Base-by-base conservation (phyloP, 768 basidiomycete species). In the Lyophyllum semitale region DNA sequence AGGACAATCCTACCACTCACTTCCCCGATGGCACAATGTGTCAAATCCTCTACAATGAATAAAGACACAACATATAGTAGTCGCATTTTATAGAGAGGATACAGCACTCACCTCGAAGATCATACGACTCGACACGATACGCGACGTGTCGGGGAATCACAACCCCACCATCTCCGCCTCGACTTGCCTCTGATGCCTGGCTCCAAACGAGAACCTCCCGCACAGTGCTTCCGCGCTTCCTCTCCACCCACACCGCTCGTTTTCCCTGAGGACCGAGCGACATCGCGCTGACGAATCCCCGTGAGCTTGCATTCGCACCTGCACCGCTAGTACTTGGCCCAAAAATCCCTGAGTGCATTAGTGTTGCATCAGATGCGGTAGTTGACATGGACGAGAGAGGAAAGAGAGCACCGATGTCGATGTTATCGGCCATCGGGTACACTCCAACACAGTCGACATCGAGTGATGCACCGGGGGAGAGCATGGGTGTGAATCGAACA, bases 191-290 rank as follows among this genome's bases (percentile, higher is more conserved):
- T 18, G 32, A 49, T 33, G 45, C 57, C 32, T 54, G 54, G 20
- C 30, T 35, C 76, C 82, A 83, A 1, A 78, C 76, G 29, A 79
- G 70, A 1, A 84, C 71, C 37, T 79, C 73, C 30, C 80, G 63
- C n/a, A 66, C 48, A 15, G 74, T 75, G 47, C 70, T 77, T 13
- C 73, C 69, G 27, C 77, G 66, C 60, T 70, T 71, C 17, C 83
- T 73, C 65, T 84, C 81, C 5, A 84, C 67, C 84, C 84, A 86
- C 4, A 83, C 67, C 4, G 81, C 84, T 2, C 84, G 74, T 48
- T 71, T 76, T 0, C 78, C 82, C 55, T 79, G 74, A 0, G 73
- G 66, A 6, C 84, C 83, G 3, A 85, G 61, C 1, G 69, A 66
- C 58, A 77, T 77, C 1, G 84, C 62, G 41, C 78, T 81, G 29